Base-by-base conservation (phyloP, 169 alveolate species). In the Sarcocystis neurona region DNA sequence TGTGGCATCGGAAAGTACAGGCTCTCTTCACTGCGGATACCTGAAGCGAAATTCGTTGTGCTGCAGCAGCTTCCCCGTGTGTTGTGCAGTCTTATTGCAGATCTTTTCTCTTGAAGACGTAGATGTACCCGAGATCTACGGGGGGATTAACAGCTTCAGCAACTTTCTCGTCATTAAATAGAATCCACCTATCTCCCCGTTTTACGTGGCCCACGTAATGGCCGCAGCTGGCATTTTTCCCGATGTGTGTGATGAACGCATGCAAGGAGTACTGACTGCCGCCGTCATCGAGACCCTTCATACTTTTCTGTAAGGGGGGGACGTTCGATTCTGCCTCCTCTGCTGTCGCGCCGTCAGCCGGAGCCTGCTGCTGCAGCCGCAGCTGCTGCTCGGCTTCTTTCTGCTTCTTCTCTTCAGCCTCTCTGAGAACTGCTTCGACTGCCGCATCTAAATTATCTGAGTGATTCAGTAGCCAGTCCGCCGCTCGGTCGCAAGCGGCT, bases 171-270 rank as follows among this genome's bases (percentile, higher is more conserved):
- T 88, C 92, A 70, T 90, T 86, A 66, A 70, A 86, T 15, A 70
- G 90, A 60, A 74, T 89, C 80, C 88, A 89, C 92, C 93, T 80
- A 87, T 94, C 82, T 85, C 91, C 93, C 87, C 93, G 88, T 85
- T 94, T 94, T 66, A 94, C 93, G 90, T 95, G 95, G 88, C 96
- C 94, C 43, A 96, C 95, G 88, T 96, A 96, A 90, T 96, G 98
- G 15, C 98, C 98, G 48, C 95, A 94, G 80, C 93, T 93, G 41
- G 95, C 96, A 91, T 95, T 96, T 74, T 92, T 93, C 74, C 98
- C 98, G 74, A 96, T 92, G 89, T 96, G 98, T 53, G 96, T 93
- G 75, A 96, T 91, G 79, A 95, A 95, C 48, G 95, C 97, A 63
- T 91, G 91, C 84, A 96, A 92, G 78, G 94, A 94, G 88, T 96